Base-by-base conservation (phyloP, 495 filamentous ascomycete genomes). In the Trichocladium antarcticum region DNA sequence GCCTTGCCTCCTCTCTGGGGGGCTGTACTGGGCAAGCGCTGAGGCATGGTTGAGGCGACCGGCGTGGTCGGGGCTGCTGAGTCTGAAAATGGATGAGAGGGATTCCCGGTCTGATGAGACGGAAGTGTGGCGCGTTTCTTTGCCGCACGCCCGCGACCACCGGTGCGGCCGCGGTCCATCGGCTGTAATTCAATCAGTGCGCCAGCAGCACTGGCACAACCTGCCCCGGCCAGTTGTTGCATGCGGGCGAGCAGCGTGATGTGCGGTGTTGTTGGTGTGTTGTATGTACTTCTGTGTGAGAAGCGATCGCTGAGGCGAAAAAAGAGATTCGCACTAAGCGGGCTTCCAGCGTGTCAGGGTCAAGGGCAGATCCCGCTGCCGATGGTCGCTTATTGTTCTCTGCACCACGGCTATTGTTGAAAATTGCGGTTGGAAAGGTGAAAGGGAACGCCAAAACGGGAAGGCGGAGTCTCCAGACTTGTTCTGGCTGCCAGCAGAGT, bases 291-390 rank as follows among this genome's bases (percentile, higher is more conserved):
- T 53, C 39, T 32, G 49, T 37, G 37, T 41, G 47, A 43, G 50
- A 43, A 41, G 42, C 20, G 15, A 31, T 10, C 21, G 41, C 17
- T 62, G 59, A 56, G 57, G 61, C 61, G 61, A 62, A 60, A 62
- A 63, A 62, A 58, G 53, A 50, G 51, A 51, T 28, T 50, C 49
- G 59, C 61, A 64, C 58, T 59, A 64, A 59, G 47, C 36, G 46
- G 36, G 42, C 38, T 53, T 53, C 49, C 51, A 59, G 56, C 61
- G 61, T 63, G 61, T 63, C 60, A 63, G 56, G 61, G 61, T 57
- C 50, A 57, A 51, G 43, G 49, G 31, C 54, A 36, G 51, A 45
- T 35, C 22, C 22, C 21, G 20, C 39, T 47, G 31, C 24, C 15
- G 28, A 36, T 14, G 32, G 27, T 40, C 45, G 31, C 31, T 32